These are phyloP conservation scores for Leccinum subgranulosum DNA, from an alignment of 768 basidiomycete genomes.

Conservation along the genomic window DNA sequence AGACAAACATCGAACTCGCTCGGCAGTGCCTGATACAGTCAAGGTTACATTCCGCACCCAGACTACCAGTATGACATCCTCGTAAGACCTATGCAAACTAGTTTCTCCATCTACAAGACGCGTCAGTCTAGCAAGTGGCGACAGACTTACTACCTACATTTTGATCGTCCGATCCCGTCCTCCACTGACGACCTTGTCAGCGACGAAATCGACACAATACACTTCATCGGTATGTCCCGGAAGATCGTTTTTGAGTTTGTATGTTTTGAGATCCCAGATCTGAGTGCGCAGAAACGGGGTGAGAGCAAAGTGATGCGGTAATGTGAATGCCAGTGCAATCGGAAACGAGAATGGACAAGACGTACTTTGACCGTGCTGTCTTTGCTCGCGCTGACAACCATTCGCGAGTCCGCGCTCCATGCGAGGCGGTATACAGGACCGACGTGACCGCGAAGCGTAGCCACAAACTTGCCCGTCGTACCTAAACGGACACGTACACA, in stretches of 20 bases:
- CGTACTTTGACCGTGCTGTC: slow-evolving; percentile 92
- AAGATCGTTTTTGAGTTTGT: slow-evolving; percentile 91
- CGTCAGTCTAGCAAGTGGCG: not conserved
- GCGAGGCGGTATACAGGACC: slow-evolving; percentile 91
- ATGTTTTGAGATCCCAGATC: slow-evolving; percentile 97
- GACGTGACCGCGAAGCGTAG: slow-evolving; percentile 88
- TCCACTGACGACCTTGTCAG: slow-evolving; percentile 98
- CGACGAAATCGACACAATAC: slow-evolving; percentile 98
- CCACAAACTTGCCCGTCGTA: slow-evolving; percentile 77
- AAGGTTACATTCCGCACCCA: not conserved
- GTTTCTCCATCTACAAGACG: slow-evolving; percentile 28
- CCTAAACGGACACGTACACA: not conserved
- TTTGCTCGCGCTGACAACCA: slow-evolving; percentile 93
- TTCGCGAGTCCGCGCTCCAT: slow-evolving; percentile 92
- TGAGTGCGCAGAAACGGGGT: not conserved
- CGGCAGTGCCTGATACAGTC: not conserved
- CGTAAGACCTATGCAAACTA: slow-evolving; percentile 5
- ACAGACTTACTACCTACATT: slow-evolving; percentile 54
- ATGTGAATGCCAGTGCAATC: not conserved
- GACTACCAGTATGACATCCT: not conserved
- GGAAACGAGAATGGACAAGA: not conserved
- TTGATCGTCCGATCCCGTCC: slow-evolving; percentile 89
- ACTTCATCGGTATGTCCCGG: slow-evolving; percentile 98
- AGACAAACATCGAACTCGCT: not conserved
- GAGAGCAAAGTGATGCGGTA: not conserved